Base-by-base conservation (phyloP, 345 rosid genomes). In the Hirschfeldia incana region DNA sequence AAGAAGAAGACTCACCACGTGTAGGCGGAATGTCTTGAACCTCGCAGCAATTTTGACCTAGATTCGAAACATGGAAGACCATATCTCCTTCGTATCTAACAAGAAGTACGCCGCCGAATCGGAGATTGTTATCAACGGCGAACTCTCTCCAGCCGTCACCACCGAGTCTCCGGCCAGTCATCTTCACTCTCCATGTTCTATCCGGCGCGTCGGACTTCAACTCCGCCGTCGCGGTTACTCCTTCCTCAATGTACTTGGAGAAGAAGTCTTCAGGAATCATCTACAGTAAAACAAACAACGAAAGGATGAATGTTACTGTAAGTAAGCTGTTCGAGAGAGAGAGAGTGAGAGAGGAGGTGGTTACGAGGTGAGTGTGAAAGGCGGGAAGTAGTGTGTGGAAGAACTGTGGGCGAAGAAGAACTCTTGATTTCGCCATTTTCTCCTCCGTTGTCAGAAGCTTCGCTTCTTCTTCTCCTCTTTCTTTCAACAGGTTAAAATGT, bases 321-420 rank as follows among this genome's bases (percentile, higher is more conserved):
- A 32, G 30, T 44, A 27, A 42, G 58, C 8, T 36, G 4, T 3
- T 58, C 21, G 34, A 39, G 46, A 2, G 46, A 39, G 46, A 2
- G 46, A 8, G 42, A 33, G 13, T 12, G 33, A 53, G 29, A 58
- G 57, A 1, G 9, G 59, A 39, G 7, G 27, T n/a, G 6, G 15
- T 60, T 75, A 75, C 79, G 29, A 76, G 64, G 67, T 76, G 60
- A 11, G 57, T 58, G 32, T 76, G 59, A 7, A 58, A 67, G 21
- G 33, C 67, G 1, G 44, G 46, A n/a, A 39, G 8, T 67, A 76
- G 73, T 12, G 61, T 39, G 8, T 39, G 67, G 60, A 67, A 76
- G 67, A 76, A 67, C 6, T 76, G 49, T 1, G 73, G 73, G 9
- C 39, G 21, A 59, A 59, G n/a, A 59, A 59, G n/a, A 68, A 39